These are phyloP conservation scores for Lactifluus subvellereus DNA, from an alignment of 768 basidiomycete species.

Conservation along the genomic window DNA sequence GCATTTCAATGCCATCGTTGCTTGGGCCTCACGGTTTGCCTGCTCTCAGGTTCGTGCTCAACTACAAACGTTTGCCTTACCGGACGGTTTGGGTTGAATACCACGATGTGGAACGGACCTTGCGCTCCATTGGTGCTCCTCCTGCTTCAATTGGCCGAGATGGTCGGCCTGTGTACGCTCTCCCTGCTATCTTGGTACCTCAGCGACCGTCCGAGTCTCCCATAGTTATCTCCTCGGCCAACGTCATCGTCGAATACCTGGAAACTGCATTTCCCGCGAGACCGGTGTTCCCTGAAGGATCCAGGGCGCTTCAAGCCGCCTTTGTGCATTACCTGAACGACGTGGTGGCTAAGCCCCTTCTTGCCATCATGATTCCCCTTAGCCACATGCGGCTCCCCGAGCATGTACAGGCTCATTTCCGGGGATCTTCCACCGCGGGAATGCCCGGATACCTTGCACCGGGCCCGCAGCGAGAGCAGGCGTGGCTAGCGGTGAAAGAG, in stretches of 20 bases:
- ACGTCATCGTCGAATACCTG: slow-evolving; percentile 66
- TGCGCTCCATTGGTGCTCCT: slow-evolving; percentile 53
- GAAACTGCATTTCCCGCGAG: slow-evolving; percentile 63
- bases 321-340: slow-evolving; percentile 70
- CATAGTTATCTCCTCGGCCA: slow-evolving; percentile 51
- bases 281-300: slow-evolving; percentile 64
- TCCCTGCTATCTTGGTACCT: slow-evolving; percentile 65
- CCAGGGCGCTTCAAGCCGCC: slow-evolving; percentile 58
- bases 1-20: slow-evolving; percentile 10
- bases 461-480: slow-evolving; percentile 52
- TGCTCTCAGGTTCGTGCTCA: slow-evolving; percentile 56
- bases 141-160: slow-evolving; percentile 50
- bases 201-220: slow-evolving; percentile 41
- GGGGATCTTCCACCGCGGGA: slow-evolving; percentile 19
- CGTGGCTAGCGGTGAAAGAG: slow-evolving; percentile 57
- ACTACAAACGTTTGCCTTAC: slow-evolving; percentile 68
- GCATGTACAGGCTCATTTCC: slow-evolving; percentile 49
- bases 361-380: slow-evolving; percentile 65
- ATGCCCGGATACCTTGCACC: slow-evolving; percentile 25
- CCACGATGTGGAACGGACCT: slow-evolving; percentile 56
- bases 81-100: slow-evolving; percentile 67
- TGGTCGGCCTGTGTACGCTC: slow-evolving; percentile 56
- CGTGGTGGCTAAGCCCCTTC: slow-evolving; percentile 55
- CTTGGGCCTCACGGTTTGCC: not conserved
- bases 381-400: slow-evolving; percentile 56